Conservation (phyloP, 495 filamentous ascomycete genomes). For the Xylaria sp. region DNA sequence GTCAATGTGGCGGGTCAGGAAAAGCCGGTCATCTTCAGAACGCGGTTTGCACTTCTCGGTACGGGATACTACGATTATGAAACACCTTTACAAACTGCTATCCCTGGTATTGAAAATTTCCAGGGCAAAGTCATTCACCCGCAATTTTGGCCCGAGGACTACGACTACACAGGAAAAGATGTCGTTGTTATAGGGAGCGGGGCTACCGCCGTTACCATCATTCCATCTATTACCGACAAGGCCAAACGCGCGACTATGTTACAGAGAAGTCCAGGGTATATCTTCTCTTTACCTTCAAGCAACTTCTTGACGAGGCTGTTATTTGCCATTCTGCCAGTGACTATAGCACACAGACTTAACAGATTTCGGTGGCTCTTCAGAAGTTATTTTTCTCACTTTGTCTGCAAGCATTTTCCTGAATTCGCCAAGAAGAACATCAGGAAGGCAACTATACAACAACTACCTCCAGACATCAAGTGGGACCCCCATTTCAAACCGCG, state of each 20-base stretch:
- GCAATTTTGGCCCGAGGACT: slow-evolving; percentile 67
- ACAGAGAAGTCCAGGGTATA: slow-evolving; percentile 65
- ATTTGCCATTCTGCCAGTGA: slow-evolving; percentile 18
- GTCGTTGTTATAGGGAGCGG: slow-evolving; percentile 65
- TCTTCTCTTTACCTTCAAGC: slow-evolving; percentile 56
- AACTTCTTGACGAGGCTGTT: slow-evolving; percentile 22
- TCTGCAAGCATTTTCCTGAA: slow-evolving; percentile 57
- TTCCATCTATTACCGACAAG: slow-evolving; percentile 58
- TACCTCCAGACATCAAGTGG: slow-evolving; percentile 62
- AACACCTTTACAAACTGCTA: slow-evolving; percentile 59
- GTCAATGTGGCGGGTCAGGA: slow-evolving; percentile 53
- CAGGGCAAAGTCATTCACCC: slow-evolving; percentile 64
- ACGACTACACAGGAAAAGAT: slow-evolving; percentile 58
- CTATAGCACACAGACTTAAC: slow-evolving; percentile 5
- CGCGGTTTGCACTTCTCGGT: slow-evolving; percentile 65
- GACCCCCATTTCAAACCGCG: slow-evolving; percentile 75
- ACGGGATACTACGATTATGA: slow-evolving; percentile 76
- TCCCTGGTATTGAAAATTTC: slow-evolving; percentile 67
- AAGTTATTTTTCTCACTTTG: not conserved
- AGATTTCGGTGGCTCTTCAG: slow-evolving; percentile 8
- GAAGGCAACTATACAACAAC: slow-evolving; percentile 49
- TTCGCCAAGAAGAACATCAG: slow-evolving; percentile 55
- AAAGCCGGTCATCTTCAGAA: slow-evolving; percentile 47
- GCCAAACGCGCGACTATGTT: slow-evolving; percentile 62
- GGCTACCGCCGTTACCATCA: slow-evolving; percentile 63